Evolutionary conservation across 257 asterid species (phyloP), one percentile per base, ranked within the genome.

Genomic region (Primulina huaijiensis): DNA sequence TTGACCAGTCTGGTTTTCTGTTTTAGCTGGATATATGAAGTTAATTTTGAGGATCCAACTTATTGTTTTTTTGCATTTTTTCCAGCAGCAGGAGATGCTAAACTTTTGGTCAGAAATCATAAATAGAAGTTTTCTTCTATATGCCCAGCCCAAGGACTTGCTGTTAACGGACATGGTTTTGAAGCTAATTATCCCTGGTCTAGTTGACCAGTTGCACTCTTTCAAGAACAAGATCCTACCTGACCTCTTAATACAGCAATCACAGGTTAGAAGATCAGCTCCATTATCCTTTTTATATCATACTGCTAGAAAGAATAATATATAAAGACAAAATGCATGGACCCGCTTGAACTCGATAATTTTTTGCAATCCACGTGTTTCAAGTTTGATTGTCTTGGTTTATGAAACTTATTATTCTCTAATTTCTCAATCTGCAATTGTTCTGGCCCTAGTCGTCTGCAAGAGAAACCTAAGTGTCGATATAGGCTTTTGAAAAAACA

Each of bases 101-200:
- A 87, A 65, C 73, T 86, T 68, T 64, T 87, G 89, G 95, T 85
- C 69, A 79, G 86, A 75, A 82, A 79, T 72, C 95, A 87, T 80
- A 86, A 86, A 77, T 90, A 46, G 96, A 90, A 79, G 90, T 93
- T 73, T 68, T 93, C 65, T 80, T 90, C 77, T 93, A 89, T 75
- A 90, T 89, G 10, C 74, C 89, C 8, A 93, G 10, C 74, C 89
- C 8, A 93, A 86, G 86, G 90, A 87, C 76, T 72, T 86, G 69
- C 78, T 76, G 37, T 64, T 93, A 79, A 76, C 77, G 25, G 72
- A 81, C 76, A 72, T 85, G 68, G 75, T 93, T 70, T 85, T 92
- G 19, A 86, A 89, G 75, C 79, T 93, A 66, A 78, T 93, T 81
- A 84, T 93, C 79, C 96, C 99, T 76, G 97, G 90, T 30, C 78